A percentile compares a stretch with the other conserved stretches of the same genome.
Conservation (phyloP, 2,329 filamentous ascomycete genomes). For the Helotiales sp. region DNA sequence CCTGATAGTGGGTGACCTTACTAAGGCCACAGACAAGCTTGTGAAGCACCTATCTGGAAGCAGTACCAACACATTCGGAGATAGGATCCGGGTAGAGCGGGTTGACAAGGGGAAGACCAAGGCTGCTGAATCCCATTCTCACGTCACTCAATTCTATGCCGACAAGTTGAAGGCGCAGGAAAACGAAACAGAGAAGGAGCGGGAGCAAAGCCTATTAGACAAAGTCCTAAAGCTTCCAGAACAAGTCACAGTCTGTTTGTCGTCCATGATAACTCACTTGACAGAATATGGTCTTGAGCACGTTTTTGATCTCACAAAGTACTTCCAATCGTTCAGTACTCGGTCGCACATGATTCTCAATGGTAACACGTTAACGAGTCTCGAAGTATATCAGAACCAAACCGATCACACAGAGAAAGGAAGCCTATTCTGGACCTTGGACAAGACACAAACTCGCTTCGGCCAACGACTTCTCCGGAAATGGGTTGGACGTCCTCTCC, state of each 20-base stretch:
- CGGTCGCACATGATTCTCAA: slow-evolving; percentile 95
- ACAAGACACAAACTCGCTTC: slow-evolving; percentile 89
- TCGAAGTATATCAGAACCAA: slow-evolving; percentile 95
- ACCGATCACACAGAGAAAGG: slow-evolving; percentile 86
- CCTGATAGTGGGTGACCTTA: slow-evolving; percentile 87
- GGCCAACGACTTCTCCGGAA: slow-evolving; percentile 87
- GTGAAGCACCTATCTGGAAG: slow-evolving; percentile 87
- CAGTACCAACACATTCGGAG: slow-evolving; percentile 90
- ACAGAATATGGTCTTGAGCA: slow-evolving; percentile 92
- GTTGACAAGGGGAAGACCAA: slow-evolving; percentile 78
- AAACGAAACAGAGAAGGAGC: slow-evolving; percentile 54
- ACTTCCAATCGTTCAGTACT: slow-evolving; percentile 95
- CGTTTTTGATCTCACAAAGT: slow-evolving; percentile 94
- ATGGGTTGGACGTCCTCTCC: slow-evolving; percentile 90
- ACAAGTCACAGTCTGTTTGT: slow-evolving; percentile 87
- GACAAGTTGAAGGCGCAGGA: slow-evolving; percentile 73
- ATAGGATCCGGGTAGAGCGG: slow-evolving; percentile 84
- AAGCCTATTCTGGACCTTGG: slow-evolving; percentile 92
- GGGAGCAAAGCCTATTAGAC: slow-evolving; percentile 72
- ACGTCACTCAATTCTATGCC: slow-evolving; percentile 92
- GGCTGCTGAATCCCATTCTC: slow-evolving; percentile 82
- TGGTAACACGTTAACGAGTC: slow-evolving; percentile 89
- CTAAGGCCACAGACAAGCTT: slow-evolving; percentile 89
- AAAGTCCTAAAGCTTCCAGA: slow-evolving; percentile 86
- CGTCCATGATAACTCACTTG: slow-evolving; percentile 93